phyloP scores from a whole-genome alignment of 164 flowering plant species.

The Liriodendron chinense region DNA sequence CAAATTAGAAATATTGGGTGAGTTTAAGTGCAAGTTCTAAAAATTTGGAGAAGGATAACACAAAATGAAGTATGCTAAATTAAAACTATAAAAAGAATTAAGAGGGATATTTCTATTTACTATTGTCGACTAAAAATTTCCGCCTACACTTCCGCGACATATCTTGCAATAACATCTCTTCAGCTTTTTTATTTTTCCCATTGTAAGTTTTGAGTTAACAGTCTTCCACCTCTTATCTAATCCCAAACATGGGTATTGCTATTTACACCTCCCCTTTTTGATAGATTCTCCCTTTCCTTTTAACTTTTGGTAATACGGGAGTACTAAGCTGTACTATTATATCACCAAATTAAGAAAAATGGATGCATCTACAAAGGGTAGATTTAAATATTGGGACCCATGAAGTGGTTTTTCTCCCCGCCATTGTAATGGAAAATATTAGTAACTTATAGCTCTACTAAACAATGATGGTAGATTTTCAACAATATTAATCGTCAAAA shows the following conservation, averaged over 20 bases:
- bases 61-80: not conserved
- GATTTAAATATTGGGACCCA: too few species aligned
- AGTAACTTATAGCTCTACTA: too few species aligned
- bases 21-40: not conserved
- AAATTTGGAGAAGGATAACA: not conserved
- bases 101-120: not conserved
- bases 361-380: too few species aligned
- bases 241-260: not conserved
- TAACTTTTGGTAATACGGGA: not conserved
- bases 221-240: not conserved
- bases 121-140: not conserved
- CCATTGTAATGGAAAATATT: too few species aligned
- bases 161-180: too few species aligned
- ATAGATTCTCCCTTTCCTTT: not conserved
- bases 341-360: too few species aligned
- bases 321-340: not conserved
- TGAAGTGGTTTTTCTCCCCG: too few species aligned
- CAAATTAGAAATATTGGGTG: not conserved
- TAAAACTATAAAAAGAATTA: too few species aligned
- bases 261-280: not conserved
- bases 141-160: too few species aligned
- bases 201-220: not conserved
- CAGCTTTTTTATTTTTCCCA: too few species aligned
- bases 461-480: too few species aligned
- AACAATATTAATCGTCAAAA: too few species aligned